Evolutionary conservation across 768 basidiomycete species (phyloP), one percentile per base, ranked within the genome.

Genomic region (Gymnopilus dilepis): DNA sequence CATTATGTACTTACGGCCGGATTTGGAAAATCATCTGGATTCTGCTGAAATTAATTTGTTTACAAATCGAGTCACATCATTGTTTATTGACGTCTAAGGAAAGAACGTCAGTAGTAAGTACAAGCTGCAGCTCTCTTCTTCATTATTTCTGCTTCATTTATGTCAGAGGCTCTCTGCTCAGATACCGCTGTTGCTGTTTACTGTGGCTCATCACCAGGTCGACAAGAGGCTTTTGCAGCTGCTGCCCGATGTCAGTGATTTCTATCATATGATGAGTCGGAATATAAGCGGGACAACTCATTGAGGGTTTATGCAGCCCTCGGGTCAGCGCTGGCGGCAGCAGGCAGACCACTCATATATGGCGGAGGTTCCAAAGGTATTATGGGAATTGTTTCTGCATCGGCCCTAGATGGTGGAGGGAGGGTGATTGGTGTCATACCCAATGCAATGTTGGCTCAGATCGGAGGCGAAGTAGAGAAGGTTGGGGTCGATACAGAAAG

Each of bases 361-460:
- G 95, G 95, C 2, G 95, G 95, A 6, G 95, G 94, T 0, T 80
- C 81, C 19, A 80, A 81, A 42, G 95, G 95, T 1, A 81, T 97
- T 63, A 97, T 97, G 95, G 95, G 95, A 63, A 73, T 84, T 47
- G 87, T 95, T 8, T 91, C 92, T 0, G 76, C 79, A 12, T 76
- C 90, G 0, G 89, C 84, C 0, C 77, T 91, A 7, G 80, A 88
- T 60, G 76, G 77, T 3, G 90, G 90, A 8, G 93, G 94, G 1
- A 76, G 82, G 41, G 91, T 91, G 24, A 90, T 85, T 4, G 95
- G 95, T 3, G 78, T 98, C 43, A 77, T 92, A 26, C 95, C 95
- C 0, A 82, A 79, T 38, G 92, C 94, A 0, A 92, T 97, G 80
- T 74, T 86, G 31, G 79, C 77, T 3, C 84, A 79, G 19, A 89